These are phyloP conservation scores for Euptelea pleiosperma DNA, from an alignment of 164 flowering plant species.

Conservation along the genomic window DNA sequence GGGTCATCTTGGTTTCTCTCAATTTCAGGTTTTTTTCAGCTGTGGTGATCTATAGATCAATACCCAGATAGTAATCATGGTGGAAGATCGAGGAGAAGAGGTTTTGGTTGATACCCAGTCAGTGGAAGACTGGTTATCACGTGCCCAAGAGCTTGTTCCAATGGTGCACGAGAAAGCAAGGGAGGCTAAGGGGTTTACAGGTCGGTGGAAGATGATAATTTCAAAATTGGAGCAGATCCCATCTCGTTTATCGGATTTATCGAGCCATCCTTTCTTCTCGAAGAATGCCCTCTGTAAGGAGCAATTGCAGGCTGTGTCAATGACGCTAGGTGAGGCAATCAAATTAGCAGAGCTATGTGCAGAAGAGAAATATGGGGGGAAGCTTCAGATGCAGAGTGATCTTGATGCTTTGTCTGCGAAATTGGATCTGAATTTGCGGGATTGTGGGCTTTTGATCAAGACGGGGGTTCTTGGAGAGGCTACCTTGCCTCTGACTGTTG, in stretches of 20 bases:
- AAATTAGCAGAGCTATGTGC: conserved; percentile 58
- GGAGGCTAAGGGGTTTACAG: conserved; percentile 62
- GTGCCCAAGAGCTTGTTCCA: conserved; percentile 66
- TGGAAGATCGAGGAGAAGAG: conserved; percentile 44
- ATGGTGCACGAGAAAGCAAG: conserved; percentile 50
- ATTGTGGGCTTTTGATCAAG: conserved; percentile 75
- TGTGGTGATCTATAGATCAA: conserved; percentile 19
- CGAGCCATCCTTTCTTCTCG: conserved; percentile 89
- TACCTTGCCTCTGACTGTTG: conserved; percentile 35
- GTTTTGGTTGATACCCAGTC: conserved; percentile 27
- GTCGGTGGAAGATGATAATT: conserved; percentile 79
- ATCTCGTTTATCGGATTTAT: conserved; percentile 62
- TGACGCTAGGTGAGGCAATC: conserved; percentile 52
- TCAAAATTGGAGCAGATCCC: conserved; percentile 75
- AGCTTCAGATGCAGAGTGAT: conserved; percentile 91
- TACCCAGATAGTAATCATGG: conserved; percentile 38
- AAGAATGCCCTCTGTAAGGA: conserved; percentile 82
- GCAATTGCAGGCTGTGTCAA: conserved; percentile 73
- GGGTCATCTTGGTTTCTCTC: conserved; percentile 10
- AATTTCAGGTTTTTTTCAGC: conserved; percentile 10
- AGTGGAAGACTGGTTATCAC: conserved; percentile 56
- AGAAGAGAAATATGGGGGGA: conserved; percentile 65
- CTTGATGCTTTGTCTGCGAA: conserved; percentile 69
- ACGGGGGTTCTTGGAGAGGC: conserved; percentile 84
- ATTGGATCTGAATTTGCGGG: conserved; percentile 73